Percentiles rank a stretch among this genome's conserved stretches.
Conservation (phyloP, 1,284 basidiomycete genomes). For the Gymnopus androsaceus region DNA sequence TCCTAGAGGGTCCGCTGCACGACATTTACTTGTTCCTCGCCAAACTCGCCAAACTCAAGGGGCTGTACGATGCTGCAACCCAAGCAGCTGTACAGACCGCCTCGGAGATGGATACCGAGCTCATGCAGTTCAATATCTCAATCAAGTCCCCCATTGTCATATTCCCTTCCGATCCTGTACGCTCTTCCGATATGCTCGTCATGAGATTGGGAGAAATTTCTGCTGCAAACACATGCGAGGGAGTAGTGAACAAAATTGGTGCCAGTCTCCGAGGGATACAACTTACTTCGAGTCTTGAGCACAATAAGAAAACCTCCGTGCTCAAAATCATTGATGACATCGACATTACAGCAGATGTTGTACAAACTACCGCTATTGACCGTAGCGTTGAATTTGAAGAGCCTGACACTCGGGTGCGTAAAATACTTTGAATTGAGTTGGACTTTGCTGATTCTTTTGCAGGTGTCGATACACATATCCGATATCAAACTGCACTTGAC, state of each 20-base stretch:
- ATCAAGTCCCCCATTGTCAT: slow-evolving; percentile 94
- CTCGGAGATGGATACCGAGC: slow-evolving; percentile 70
- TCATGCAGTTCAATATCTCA: slow-evolving; percentile 90
- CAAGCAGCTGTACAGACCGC: slow-evolving; percentile 91
- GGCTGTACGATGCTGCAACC: slow-evolving; percentile 93
- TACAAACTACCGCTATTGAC: slow-evolving; percentile 61
- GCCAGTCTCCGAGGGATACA: slow-evolving; percentile 89
- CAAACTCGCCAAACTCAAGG: slow-evolving; percentile 90
- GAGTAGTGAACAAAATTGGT: slow-evolving; percentile 61
- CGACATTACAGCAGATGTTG: slow-evolving; percentile 71
- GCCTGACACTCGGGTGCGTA: slow-evolving; percentile 72
- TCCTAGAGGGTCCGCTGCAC: slow-evolving; percentile 86
- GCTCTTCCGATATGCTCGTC: slow-evolving; percentile 71
- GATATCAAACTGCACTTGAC: slow-evolving; percentile 91
- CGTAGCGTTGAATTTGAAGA: slow-evolving; percentile 47
- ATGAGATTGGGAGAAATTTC: slow-evolving; percentile 90
- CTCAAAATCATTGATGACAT: slow-evolving; percentile 96
- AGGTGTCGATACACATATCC: slow-evolving; percentile 81
- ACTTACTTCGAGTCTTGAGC: slow-evolving; percentile 70
- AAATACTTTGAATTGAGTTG: neutral
- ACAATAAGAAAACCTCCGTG: slow-evolving; percentile 47
- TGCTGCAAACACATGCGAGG: slow-evolving; percentile 79
- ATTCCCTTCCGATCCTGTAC: slow-evolving; percentile 75
- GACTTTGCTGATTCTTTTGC: neutral
- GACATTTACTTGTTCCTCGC: slow-evolving; percentile 84